A percentile compares a stretch with the other conserved stretches of the same genome.
Evolutionary conservation across 1,139 yeast species (phyloP).

Genomic region (Kluyveromyces sp.): DNA sequence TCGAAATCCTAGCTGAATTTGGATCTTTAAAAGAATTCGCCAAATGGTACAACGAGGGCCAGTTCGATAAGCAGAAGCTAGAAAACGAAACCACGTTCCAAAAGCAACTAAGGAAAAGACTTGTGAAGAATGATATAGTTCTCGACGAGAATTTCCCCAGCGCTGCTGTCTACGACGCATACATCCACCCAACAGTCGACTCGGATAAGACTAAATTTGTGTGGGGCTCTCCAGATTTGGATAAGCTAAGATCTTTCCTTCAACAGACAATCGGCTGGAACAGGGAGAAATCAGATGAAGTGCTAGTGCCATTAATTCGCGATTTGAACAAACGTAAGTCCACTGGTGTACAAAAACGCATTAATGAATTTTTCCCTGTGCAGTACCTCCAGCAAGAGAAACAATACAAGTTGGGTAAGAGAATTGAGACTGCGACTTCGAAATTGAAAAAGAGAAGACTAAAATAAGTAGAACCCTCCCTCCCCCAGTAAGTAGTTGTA

Average conservation of each 20-base stretch:
- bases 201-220: conserved; percentile 64
- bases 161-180: conserved; percentile 60
- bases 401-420: conserved; percentile 46
- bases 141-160: conserved; percentile 68
- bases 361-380: conserved; percentile 52
- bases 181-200: conserved; percentile 75
- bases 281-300: conserved; percentile 68
- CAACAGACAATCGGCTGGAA: conserved; percentile 77
- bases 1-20: conserved; percentile 91
- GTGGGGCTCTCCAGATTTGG: conserved; percentile 90
- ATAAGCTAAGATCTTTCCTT: conserved; percentile 63
- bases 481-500: neutral
- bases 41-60: conserved; percentile 44
- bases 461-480: conserved; percentile 2
- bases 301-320: conserved; percentile 78
- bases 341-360: conserved; percentile 48
- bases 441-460: conserved; percentile 34
- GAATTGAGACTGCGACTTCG: conserved; percentile 51
- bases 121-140: conserved; percentile 38
- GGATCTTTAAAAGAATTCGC: conserved; percentile 40
- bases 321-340: conserved; percentile 59
- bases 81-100: conserved; percentile 41
- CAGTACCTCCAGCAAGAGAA: conserved; percentile 36
- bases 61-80: conserved; percentile 34
- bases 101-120: conserved; percentile 52